Evolutionary conservation across 1,139 yeast genomes (phyloP).

Genomic region (Yamadazyma siamensis): DNA sequence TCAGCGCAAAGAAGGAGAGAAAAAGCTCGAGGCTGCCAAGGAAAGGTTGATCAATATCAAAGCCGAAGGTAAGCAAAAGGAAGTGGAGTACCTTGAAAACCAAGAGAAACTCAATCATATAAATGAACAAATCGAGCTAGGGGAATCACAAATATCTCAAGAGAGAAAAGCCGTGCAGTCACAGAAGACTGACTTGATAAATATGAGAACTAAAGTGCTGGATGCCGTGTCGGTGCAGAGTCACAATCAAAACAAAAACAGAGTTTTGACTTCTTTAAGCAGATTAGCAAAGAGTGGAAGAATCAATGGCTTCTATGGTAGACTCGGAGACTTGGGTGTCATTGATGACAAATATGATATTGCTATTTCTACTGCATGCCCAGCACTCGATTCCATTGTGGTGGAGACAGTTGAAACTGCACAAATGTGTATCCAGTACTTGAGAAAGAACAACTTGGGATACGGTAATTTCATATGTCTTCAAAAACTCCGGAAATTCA

Average conservation of each 20-base stretch:
- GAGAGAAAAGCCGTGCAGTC: constrained; percentile 48
- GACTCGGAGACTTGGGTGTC: constrained; percentile 86
- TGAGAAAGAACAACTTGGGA: constrained; percentile 82
- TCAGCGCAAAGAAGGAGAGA: constrained; percentile 41
- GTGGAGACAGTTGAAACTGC: constrained; percentile 94
- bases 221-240: constrained; percentile 62
- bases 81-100: constrained; percentile 39
- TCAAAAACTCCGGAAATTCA: constrained; percentile 65
- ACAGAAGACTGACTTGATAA: constrained; percentile 52
- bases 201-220: constrained; percentile 57
- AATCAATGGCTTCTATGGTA: constrained; percentile 80
- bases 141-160: constrained; percentile 52
- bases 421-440: constrained; percentile 83
- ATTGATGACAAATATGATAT: constrained; percentile 87
- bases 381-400: constrained; percentile 87
- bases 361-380: constrained; percentile 94
- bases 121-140: constrained; percentile 51
- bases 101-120: constrained; percentile 47
- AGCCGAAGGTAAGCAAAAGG: constrained; percentile 53
- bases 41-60: constrained; percentile 46
- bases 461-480: constrained; percentile 85
- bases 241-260: constrained; percentile 62
- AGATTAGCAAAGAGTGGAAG: constrained; percentile 79
- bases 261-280: constrained; percentile 67
- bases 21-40: constrained; percentile 47